Conservation (phyloP, 129 eudicot genomes). For the Silybum marianum region DNA sequence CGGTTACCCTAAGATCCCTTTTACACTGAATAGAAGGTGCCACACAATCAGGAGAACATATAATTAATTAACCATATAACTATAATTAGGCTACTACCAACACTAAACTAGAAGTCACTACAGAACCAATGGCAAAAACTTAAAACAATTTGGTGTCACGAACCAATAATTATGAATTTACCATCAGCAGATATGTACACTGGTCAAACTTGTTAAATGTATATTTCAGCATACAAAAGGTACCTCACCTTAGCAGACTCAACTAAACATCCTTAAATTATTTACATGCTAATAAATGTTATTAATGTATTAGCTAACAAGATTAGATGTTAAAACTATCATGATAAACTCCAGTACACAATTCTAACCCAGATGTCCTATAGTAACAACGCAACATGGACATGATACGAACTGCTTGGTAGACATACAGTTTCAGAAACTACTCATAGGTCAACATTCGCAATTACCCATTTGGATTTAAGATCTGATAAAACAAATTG, state of each 20-base stretch:
- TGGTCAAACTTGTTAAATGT: not conserved
- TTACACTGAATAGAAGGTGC: conserved; percentile 19
- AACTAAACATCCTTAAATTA: not conserved
- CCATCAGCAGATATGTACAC: not conserved
- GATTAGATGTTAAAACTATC: not conserved
- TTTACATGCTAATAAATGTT: not conserved
- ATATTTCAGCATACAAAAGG: not conserved
- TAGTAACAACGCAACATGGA: not conserved
- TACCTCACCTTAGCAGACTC: not conserved
- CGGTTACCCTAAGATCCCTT: conserved; percentile 23
- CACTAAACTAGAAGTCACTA: not conserved
- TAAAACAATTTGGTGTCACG: not conserved
- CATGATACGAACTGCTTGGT: not conserved
- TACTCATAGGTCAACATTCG: not conserved
- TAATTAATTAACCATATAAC: conserved; percentile 1
- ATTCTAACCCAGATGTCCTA: not conserved
- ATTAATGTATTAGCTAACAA: not conserved
- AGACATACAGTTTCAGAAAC: not conserved
- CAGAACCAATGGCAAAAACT: conserved; percentile 4
- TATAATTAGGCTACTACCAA: not conserved
- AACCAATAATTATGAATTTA: not conserved
- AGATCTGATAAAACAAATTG: not conserved
- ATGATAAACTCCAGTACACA: not conserved
- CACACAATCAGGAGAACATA: conserved; percentile 16
- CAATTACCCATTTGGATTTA: not conserved